These are phyloP conservation scores for Verticillium isaacii DNA, from an alignment of 2,329 filamentous ascomycete genomes.

Conservation along the genomic window DNA sequence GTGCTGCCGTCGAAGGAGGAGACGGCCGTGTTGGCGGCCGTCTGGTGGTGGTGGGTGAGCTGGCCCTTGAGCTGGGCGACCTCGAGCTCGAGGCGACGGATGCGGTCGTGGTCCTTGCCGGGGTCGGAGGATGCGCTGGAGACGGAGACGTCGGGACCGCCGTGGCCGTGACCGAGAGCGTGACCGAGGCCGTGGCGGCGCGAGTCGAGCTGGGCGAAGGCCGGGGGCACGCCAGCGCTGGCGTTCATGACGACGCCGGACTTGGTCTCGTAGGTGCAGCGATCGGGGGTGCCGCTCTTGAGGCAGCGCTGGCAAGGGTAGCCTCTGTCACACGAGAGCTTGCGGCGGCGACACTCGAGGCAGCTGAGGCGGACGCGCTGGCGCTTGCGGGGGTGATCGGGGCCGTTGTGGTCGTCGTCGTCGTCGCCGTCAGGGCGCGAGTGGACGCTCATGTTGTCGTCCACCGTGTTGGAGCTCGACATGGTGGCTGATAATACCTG, in stretches of 20 bases:
- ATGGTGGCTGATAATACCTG: constrained; percentile 4
- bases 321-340: constrained; percentile 58
- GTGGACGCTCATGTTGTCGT: constrained; percentile 15
- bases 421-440: constrained; percentile 15
- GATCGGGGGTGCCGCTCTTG: constrained; percentile 56
- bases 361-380: constrained; percentile 57
- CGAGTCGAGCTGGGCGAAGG: constrained; percentile 35
- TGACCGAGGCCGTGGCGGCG: constrained; percentile 23
- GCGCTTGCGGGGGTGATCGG: constrained; percentile 46
- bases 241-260: constrained; percentile 45
- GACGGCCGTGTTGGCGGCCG: constrained; percentile 10
- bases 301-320: constrained; percentile 58
- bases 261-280: constrained; percentile 56
- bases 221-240: constrained; percentile 38
- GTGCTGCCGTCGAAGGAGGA: constrained; percentile 48
- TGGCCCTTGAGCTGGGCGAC: constrained; percentile 51
- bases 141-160: constrained; percentile 19
- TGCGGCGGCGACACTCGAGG: constrained; percentile 55
- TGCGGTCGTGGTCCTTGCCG: constrained; percentile 50
- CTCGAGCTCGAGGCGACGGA: constrained; percentile 55
- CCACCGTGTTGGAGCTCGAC: constrained; percentile 16
- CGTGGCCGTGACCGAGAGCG: constrained; percentile 4
- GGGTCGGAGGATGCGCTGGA: constrained; percentile 29
- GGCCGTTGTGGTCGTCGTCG: constrained; percentile 18
- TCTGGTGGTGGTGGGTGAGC: constrained; percentile 33